phyloP scores from a whole-genome alignment of 352 stramenopile species.

The Sclerospora graminicola region DNA sequence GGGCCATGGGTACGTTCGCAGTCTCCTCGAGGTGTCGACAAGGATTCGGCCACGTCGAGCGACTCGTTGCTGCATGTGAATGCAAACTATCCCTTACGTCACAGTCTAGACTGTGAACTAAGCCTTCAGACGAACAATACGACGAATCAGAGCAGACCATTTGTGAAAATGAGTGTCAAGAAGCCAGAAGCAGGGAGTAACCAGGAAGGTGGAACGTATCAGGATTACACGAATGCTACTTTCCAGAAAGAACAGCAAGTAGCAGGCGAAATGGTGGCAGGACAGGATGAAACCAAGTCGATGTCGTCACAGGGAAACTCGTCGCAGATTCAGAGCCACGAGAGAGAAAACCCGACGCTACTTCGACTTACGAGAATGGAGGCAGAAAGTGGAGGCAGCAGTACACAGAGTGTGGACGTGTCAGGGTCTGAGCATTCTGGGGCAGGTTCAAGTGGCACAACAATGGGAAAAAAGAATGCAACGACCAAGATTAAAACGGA shows the following conservation, averaged over 20 bases:
- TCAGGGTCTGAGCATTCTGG: conserved; percentile 27
- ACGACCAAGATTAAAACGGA: conserved; percentile 73
- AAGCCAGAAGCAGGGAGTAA: conserved; percentile 8
- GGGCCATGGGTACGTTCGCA: conserved; percentile 38
- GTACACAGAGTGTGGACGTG: conserved; percentile 15
- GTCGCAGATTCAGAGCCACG: conserved; percentile 7
- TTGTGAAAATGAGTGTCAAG: conserved; percentile 20
- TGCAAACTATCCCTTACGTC: conserved; percentile 22
- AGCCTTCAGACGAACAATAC: conserved; percentile 14
- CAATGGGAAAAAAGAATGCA: conserved; percentile 36
- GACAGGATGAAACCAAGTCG: conserved; percentile 4
- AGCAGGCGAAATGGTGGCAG: conserved; percentile 7
- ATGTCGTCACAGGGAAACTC: conserved; percentile 2
- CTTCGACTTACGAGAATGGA: conserved; percentile 15
- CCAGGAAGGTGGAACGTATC: conserved; percentile 2
- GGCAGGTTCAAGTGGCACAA: conserved; percentile 10
- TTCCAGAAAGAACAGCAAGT: conserved; percentile 14
- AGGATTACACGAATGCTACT: conserved; percentile 9
- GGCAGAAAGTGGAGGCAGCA: conserved; percentile 14
- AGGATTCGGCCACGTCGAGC: conserved; percentile 45
- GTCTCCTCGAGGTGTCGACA: conserved; percentile 45
- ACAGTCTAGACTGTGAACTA: conserved; percentile 27
- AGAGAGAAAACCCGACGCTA: conserved; percentile 12
- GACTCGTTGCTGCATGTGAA: conserved; percentile 50
- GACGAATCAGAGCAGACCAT: conserved; percentile 4